These are phyloP conservation scores for Macrolepiota albuminosa DNA, from an alignment of 768 basidiomycete genomes.

Conservation along the genomic window DNA sequence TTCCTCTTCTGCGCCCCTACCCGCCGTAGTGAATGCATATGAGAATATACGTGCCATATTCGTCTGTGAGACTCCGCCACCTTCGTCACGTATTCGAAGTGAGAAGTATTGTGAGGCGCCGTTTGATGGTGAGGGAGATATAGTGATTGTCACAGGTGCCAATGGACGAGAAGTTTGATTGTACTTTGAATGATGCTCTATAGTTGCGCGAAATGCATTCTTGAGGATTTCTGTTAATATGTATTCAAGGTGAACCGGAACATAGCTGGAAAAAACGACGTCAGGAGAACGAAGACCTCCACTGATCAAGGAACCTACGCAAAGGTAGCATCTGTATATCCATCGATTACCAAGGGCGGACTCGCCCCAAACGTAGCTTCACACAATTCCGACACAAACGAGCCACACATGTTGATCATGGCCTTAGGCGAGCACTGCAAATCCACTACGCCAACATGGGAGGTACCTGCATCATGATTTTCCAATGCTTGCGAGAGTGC, in stretches of 20 bases:
- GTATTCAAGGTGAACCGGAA: slow-evolving; percentile 89
- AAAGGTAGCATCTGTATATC: slow-evolving; percentile 65
- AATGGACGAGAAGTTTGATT: slow-evolving; percentile 33
- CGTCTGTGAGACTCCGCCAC: slow-evolving; percentile 73
- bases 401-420: slow-evolving; percentile 76
- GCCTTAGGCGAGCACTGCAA: slow-evolving; percentile 63
- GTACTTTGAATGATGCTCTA: slow-evolving; percentile 61
- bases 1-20: slow-evolving; percentile 33
- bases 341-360: slow-evolving; percentile 68
- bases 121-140: slow-evolving; percentile 44
- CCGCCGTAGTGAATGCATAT: slow-evolving; percentile 89
- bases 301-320: slow-evolving; percentile 50
- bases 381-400: slow-evolving; percentile 81
- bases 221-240: slow-evolving; percentile 89
- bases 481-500: slow-evolving; percentile 69
- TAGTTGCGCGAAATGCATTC: slow-evolving; percentile 86
- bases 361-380: slow-evolving; percentile 76
- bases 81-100: slow-evolving; percentile 79
- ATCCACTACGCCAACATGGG: slow-evolving; percentile 70
- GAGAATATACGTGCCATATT: slow-evolving; percentile 83
- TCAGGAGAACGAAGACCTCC: slow-evolving; percentile 3
- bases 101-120: slow-evolving; percentile 51
- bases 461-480: slow-evolving; percentile 28
- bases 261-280: slow-evolving; percentile 41
- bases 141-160: slow-evolving; percentile 67